Conservation (phyloP, 1,284 basidiomycete species). For the Melanopsichium pennsylvanicum region DNA sequence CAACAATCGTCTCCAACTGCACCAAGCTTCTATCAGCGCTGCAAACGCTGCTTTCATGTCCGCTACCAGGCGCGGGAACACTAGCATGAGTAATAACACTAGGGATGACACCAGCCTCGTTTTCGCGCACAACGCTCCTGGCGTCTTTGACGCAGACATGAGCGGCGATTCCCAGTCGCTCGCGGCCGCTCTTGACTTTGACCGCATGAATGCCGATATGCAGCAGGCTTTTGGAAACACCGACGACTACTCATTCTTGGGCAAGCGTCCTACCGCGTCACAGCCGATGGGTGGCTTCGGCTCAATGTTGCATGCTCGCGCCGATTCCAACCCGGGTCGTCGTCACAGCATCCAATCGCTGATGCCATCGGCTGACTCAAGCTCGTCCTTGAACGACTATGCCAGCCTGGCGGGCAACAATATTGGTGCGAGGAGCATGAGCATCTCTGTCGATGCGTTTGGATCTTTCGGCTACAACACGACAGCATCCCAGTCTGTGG, state of each 20-base stretch:
- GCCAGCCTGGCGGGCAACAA: conserved; percentile 12
- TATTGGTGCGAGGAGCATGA: conserved; percentile 29
- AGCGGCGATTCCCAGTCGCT: conserved; percentile 34
- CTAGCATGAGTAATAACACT: conserved; percentile 1
- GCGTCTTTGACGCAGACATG: conserved; percentile 17
- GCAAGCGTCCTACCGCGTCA: conserved; percentile 33
- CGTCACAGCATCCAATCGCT: conserved; percentile 57
- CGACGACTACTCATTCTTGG: conserved; percentile 13
- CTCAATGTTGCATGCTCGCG: conserved; percentile 29
- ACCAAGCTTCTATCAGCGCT: conserved; percentile 33
- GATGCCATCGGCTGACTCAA: conserved; percentile 36
- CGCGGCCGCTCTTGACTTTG: conserved; percentile 42
- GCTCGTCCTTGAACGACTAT: conserved; percentile 28
- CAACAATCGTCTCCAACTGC: conserved; percentile 24
- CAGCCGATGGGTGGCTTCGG: conserved; percentile 5
- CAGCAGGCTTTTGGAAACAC: conserved; percentile 10
- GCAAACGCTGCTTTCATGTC: conserved; percentile 48
- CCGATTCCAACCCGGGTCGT: conserved; percentile 36
- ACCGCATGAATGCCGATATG: conserved; percentile 31
- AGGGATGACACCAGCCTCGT: conserved; percentile 14
- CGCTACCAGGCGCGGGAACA: conserved; percentile 24
- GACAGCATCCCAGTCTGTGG: conserved; percentile 8
- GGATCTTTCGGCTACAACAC: conserved; percentile 18
- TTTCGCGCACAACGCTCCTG: conserved; percentile 25
- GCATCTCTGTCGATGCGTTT: conserved; percentile 33